Evolutionary conservation across 2,329 filamentous ascomycete species (phyloP).

Genomic region (Claviceps pazoutovae): DNA sequence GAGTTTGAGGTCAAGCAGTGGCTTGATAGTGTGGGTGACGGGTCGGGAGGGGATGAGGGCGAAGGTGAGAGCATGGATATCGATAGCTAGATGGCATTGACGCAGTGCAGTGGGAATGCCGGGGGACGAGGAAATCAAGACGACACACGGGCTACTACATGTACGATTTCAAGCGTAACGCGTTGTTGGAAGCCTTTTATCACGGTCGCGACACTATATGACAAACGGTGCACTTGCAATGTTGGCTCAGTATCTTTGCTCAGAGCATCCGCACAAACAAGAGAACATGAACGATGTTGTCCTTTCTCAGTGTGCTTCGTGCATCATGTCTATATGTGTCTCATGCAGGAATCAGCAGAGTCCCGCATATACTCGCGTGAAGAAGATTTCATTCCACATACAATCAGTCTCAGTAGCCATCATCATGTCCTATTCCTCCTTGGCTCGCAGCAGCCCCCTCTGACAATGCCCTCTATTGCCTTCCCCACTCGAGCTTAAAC

Average conservation of each 20-base stretch:
- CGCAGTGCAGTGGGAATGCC: not conserved
- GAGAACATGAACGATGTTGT: not conserved
- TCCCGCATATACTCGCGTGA: no score
- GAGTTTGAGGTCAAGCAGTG: conserved; percentile 74
- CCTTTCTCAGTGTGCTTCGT: not conserved
- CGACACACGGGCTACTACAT: conserved; percentile 17
- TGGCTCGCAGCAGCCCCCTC: not conserved
- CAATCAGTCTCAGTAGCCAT: no score
- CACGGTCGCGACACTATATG: not conserved
- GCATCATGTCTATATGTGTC: not conserved
- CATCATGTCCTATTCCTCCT: no score
- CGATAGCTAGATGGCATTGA: conserved; percentile 17
- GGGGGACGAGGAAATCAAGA: no score
- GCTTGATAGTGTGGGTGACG: conserved; percentile 59
- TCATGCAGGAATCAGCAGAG: not conserved
- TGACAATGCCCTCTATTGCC: conserved; percentile 29
- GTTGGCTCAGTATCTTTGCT: not conserved
- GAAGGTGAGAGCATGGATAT: conserved; percentile 21
- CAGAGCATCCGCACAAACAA: not conserved
- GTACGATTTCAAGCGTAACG: conserved; percentile 17
- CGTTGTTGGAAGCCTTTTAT: conserved; percentile 9
- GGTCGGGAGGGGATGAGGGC: conserved; percentile 27
- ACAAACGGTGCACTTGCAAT: not conserved
- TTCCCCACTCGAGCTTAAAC: conserved; percentile 72
- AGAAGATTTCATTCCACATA: no score